Evolutionary conservation across 2,329 filamentous ascomycete genomes (phyloP).

Genomic region (Trichoderma sp.): DNA sequence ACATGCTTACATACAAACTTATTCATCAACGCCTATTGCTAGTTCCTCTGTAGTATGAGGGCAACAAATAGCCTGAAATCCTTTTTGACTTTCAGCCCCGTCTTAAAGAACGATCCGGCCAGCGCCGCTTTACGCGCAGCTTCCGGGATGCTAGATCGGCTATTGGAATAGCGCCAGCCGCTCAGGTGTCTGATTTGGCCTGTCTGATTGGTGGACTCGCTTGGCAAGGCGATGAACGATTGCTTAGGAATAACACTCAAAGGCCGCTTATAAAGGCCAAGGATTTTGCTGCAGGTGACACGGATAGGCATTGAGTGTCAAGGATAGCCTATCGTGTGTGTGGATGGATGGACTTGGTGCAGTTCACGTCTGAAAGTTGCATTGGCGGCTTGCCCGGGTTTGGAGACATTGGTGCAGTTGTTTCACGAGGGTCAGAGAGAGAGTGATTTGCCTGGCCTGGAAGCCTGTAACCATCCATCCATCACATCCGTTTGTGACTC

Average conservation of each 20-base stretch:
- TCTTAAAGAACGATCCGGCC: neutral
- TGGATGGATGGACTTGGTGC: neutral
- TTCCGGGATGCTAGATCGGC: neutral
- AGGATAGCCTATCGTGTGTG: neutral
- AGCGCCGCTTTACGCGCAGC: neutral
- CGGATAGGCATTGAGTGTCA: neutral
- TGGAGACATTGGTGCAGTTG: neutral
- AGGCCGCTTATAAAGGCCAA: neutral
- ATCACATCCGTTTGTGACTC: neutral
- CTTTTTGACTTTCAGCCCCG: neutral
- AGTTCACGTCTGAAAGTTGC: neutral
- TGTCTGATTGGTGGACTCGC: constrained; percentile 2
- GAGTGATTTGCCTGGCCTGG: neutral
- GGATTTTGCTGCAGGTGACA: neutral
- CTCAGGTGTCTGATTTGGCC: neutral
- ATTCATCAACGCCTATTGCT: neutral
- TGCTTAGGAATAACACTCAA: neutral
- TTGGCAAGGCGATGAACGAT: neutral
- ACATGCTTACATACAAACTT: neutral
- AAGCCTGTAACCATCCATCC: neutral
- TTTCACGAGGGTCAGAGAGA: neutral
- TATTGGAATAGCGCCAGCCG: neutral
- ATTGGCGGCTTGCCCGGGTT: constrained; percentile 5
- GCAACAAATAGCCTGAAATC: neutral
- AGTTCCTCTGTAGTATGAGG: neutral